Evolutionary conservation across 768 basidiomycete genomes (phyloP), one percentile per base, ranked within the genome.

Genomic region (Asterophora lycoperdoides): DNA sequence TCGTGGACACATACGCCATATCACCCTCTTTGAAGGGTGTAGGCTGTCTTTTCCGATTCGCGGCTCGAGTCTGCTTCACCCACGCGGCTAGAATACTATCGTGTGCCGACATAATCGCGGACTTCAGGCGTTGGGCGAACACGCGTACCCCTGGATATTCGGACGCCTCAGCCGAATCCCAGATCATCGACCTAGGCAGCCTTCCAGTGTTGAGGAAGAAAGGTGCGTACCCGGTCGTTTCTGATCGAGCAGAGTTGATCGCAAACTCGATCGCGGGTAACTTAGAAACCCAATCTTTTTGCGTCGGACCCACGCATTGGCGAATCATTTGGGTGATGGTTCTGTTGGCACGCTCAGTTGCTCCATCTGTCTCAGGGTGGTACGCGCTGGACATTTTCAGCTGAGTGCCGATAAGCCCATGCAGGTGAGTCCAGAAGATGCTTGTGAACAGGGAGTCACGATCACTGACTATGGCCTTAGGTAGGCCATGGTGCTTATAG

Each of bases 261-360:
- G 71, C 68, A 56, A 71, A 71, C 47, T 72, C 68, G 19, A 69
- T 66, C 2, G 10, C 59, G 1, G 65, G 61, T 23, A 70, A 33
- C 19, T 57, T 59, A 0, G 30, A 1, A 0, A 56, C 60, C 68
- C 67, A 72, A 39, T 66, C 59, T 23, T 54, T 52, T 42, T 67
- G 64, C 19, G 56, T 50, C 0, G 48, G 43, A 1, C 44, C 14
- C 0, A 67, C 47, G 37, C 60, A 64, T 26, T 56, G 55, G 20
- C 58, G n/a, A 10, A 68, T 45, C 62, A 64, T 66, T 30, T 66
- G 64, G 7, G 52, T 60, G 3, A 66, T 52, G 0, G 64, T 68
- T 14, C 53, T 50, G 39, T 66, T 68, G 0, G 68, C 63, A 2
- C 61, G 49, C 50, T 71, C 69, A 1, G 63, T 67, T 0, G 59